Base-by-base conservation (phyloP, 139 green algal genomes). In the Closterium sp. region DNA sequence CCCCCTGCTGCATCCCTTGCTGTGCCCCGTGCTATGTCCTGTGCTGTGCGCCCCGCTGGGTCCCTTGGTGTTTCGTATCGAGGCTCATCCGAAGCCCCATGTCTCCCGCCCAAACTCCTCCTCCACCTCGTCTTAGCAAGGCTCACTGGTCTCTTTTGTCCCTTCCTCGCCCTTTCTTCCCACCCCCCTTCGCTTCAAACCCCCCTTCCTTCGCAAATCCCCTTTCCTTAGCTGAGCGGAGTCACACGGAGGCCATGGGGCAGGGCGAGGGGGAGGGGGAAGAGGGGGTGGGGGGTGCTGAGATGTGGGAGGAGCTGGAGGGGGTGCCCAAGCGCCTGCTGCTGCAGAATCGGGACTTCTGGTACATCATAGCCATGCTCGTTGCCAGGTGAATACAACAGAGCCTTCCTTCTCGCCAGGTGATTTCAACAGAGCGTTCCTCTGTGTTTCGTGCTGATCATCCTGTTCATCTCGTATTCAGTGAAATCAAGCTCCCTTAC, bases 321-420 rank as follows among this genome's bases (percentile, higher is more conserved):
- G 31, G 25, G 8, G 81, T 90, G 33, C 87, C 87, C 3, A 86
- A 84, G 87, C 69, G 87, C 4, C 34, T 86, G 32, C 69, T 90
- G 43, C 35, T 90, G 21, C 34, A 90, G 33, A 86, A 84, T 31
- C 31, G 32, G 3, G 87, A 90, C 64, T 90, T 90, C 88, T 90
- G 87, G 87, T 90, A 90, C 33, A 36, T 90, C 64, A 35, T 90
- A 19, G 43, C 23, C 87, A 83, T 90, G 32, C 33, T 90, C 21
- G 33, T 35, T 84, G 87, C 87, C 33, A 90, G 87, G 87, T 90
- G 76, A 86, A 7, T 34, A 83, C 12, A 12, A 7, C 8, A 12
- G 4, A 55, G 36, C 36, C 4, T 12, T 55, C 4, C 36, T 55
- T 6, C 4, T 55, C 36, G 6, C 36, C 36, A 55, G 36, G 36